These are phyloP conservation scores for Colletotrichum sp. DNA, from an alignment of 2,329 filamentous ascomycete species.

Conservation along the genomic window DNA sequence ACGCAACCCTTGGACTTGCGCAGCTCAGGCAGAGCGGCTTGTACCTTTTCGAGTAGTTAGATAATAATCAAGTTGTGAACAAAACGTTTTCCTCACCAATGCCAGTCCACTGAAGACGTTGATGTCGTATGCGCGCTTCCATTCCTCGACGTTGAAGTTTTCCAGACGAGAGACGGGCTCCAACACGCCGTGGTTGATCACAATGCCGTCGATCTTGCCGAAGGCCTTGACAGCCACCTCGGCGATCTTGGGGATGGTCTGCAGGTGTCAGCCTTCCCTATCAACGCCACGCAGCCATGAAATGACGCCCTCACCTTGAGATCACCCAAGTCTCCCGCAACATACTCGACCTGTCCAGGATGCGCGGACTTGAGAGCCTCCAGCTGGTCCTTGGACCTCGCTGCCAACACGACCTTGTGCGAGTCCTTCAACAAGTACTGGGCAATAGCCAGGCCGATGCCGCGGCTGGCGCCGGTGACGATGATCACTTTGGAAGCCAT, in stretches of 20 bases:
- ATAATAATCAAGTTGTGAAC: neutral
- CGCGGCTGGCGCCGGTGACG: constrained; percentile 69
- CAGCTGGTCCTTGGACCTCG: constrained; percentile 56
- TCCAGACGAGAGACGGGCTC: constrained; percentile 75
- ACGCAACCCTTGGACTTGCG: constrained; percentile 73
- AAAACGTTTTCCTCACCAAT: constrained; percentile 60
- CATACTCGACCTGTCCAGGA: constrained; percentile 57
- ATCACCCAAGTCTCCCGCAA: constrained; percentile 61
- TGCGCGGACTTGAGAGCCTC: constrained; percentile 56
- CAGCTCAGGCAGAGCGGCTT: constrained; percentile 73
- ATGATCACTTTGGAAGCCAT: constrained; percentile 71
- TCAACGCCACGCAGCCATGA: neutral
- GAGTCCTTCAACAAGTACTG: constrained; percentile 54
- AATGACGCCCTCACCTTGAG: constrained; percentile 44
- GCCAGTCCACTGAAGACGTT: constrained; percentile 87
- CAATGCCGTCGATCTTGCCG: constrained; percentile 76
- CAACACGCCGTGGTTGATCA: constrained; percentile 87
- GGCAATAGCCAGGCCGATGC: constrained; percentile 64
- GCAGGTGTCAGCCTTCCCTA: neutral
- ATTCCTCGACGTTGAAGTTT: constrained; percentile 71
- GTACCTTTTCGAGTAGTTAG: constrained; percentile 55
- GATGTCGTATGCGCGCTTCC: constrained; percentile 77
- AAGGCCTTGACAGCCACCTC: constrained; percentile 71
- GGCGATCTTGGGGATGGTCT: constrained; percentile 67
- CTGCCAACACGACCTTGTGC: constrained; percentile 65